Percentiles rank a stretch among this genome's conserved stretches.
Conservation (phyloP, 23 red algal species). For the Agarophyton chilense region DNA sequence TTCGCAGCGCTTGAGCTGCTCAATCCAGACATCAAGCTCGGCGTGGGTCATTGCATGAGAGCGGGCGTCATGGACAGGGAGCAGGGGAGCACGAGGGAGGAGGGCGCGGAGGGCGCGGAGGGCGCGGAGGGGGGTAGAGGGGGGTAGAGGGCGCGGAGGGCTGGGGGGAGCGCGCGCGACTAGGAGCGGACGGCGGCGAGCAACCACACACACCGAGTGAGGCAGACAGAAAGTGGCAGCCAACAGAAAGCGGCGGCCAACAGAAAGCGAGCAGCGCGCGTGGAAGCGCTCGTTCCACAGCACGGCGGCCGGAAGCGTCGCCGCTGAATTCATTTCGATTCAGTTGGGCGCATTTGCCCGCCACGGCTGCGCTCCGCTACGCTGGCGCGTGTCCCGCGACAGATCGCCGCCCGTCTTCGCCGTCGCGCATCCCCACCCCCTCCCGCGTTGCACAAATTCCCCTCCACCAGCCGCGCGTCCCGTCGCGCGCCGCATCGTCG, state of each 20-base stretch:
- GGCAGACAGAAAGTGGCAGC: no score
- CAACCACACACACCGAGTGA: no score
- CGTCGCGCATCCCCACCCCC: neutral
- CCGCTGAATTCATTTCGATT: neutral
- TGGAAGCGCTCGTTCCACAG: neutral
- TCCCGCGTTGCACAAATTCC: no score
- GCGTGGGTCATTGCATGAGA: slow-evolving; percentile 38
- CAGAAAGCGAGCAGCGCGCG: neutral
- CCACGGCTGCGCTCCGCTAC: no score
- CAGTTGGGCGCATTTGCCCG: neutral
- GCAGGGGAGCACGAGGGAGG: neutral
- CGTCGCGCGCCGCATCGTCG: neutral
- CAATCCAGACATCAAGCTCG: slow-evolving; percentile 93
- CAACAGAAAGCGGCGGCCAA: no score
- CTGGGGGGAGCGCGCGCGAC: neutral
- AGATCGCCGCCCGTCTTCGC: neutral
- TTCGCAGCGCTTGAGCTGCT: slow-evolving; percentile 94
- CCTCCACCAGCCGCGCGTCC: no score
- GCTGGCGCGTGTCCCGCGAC: neutral
- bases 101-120: no score
- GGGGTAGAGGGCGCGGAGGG: neutral
- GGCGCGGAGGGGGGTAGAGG: neutral
- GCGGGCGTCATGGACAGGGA: neutral
- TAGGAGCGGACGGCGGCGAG: neutral
- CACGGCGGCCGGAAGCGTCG: neutral